These are phyloP conservation scores for Daedaleopsis sinensis DNA, from an alignment of 768 basidiomycete species.

Conservation along the genomic window DNA sequence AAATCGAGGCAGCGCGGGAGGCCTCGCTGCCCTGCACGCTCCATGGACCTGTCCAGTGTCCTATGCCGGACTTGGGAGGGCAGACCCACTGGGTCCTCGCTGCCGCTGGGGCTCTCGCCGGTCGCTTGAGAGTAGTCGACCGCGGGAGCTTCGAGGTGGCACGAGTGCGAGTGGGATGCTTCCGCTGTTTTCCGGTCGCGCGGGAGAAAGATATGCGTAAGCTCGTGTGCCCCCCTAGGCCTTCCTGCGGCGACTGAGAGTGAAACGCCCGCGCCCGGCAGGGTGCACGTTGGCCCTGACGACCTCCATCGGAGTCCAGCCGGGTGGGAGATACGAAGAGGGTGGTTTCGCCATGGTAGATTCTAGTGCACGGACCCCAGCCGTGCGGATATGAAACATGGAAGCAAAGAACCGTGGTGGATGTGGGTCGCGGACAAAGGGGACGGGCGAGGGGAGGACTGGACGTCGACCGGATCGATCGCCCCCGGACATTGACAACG, in stretches of 20 bases:
- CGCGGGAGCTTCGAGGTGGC: neutral
- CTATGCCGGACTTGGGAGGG: neutral
- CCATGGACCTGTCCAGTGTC: neutral
- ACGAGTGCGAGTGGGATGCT: neutral
- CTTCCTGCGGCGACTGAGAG: too few relatives aligned
- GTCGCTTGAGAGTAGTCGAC: neutral
- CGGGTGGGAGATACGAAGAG: neutral
- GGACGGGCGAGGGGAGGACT: too few relatives aligned
- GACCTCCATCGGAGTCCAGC: neutral
- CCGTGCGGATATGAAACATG: neutral
- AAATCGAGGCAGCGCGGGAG: neutral
- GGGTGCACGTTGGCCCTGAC: neutral
- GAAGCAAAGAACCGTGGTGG: neutral
- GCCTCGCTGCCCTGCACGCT: neutral
- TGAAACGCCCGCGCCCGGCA: too few relatives aligned
- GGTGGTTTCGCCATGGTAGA: too few relatives aligned
- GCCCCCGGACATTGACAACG: too few relatives aligned
- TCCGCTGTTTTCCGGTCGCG: constrained; percentile 9
- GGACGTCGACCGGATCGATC: too few relatives aligned
- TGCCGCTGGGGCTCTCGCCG: too few relatives aligned
- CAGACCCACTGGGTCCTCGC: too few relatives aligned
- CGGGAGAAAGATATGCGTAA: constrained; percentile 9
- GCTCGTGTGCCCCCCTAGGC: neutral
- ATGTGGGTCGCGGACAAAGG: neutral
- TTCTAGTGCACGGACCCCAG: too few relatives aligned